These are phyloP conservation scores for Conringia planisiliqua DNA, from an alignment of 345 rosid genomes.

Conservation along the genomic window DNA sequence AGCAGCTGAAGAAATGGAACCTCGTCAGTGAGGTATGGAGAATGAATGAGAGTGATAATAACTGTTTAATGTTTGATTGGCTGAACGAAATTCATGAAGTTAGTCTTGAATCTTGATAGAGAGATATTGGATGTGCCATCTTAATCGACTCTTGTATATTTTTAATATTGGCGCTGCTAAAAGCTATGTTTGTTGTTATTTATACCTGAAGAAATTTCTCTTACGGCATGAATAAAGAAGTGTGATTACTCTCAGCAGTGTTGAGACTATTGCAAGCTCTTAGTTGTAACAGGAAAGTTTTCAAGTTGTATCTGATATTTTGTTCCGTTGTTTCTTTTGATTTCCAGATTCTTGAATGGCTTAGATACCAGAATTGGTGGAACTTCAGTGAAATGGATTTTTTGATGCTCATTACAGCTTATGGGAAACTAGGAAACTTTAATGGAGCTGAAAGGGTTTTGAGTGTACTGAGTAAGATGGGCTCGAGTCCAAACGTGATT, in stretches of 20 bases:
- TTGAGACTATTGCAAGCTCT: background rate
- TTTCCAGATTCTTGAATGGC: slow-evolving; percentile 89
- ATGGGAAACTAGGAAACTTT: slow-evolving; percentile 88
- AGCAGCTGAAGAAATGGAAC: slow-evolving; percentile 91
- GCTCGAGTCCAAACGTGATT: slow-evolving; percentile 66
- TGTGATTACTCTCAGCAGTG: background rate
- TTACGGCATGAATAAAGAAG: background rate
- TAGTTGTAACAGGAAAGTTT: background rate
- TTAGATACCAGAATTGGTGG: slow-evolving; percentile 83
- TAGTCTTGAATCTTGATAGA: background rate
- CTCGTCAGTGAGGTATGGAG: slow-evolving; percentile 74
- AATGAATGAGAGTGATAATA: background rate
- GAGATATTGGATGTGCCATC: background rate
- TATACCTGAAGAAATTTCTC: background rate
- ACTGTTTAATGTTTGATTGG: background rate
- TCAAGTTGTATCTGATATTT: background rate
- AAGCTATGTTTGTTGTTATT: background rate
- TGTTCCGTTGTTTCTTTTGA: slow-evolving; percentile 7
- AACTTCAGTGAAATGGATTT: slow-evolving; percentile 85
- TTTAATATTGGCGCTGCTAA: background rate
- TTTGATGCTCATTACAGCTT: slow-evolving; percentile 80
- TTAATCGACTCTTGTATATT: background rate
- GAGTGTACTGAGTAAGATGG: slow-evolving; percentile 63
- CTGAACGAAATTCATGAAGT: background rate
- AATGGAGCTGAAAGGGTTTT: slow-evolving; percentile 78